These are phyloP conservation scores for Geopyxis carbonaria DNA, from an alignment of 495 filamentous ascomycete species.

Conservation along the genomic window DNA sequence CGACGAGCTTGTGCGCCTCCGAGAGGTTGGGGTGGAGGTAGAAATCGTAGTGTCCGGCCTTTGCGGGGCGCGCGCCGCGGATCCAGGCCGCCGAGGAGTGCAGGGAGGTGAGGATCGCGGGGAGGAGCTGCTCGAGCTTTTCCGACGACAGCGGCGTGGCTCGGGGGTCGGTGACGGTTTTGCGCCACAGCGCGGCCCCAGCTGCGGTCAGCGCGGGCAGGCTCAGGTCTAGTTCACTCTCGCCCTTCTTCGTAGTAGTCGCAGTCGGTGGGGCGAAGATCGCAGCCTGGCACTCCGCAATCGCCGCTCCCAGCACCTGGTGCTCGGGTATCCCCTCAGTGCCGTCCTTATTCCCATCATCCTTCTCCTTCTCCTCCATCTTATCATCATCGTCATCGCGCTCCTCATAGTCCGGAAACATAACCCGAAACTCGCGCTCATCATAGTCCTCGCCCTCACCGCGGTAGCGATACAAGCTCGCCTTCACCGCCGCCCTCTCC, in stretches of 20 bases:
- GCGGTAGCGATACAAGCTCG: conserved; percentile 62
- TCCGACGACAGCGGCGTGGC: conserved; percentile 26
- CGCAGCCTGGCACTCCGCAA: conserved; percentile 38
- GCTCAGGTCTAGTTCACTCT: conserved; percentile 17
- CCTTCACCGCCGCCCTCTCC: conserved; percentile 49
- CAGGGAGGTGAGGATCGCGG: conserved; percentile 48
- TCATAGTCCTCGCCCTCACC: conserved; percentile 65
- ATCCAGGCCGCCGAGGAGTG: conserved; percentile 40
- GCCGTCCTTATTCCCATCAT: conserved; percentile 13
- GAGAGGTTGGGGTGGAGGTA: conserved; percentile 62
- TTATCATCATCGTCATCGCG: conserved; percentile 21
- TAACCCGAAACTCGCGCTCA: conserved; percentile 52
- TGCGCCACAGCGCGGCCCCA: conserved; percentile 11
- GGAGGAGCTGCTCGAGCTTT: conserved; percentile 38
- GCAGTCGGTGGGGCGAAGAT: no score
- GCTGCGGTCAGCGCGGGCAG: conserved; percentile 12
- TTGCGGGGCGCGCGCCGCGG: conserved; percentile 23
- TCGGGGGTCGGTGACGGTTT: conserved; percentile 13
- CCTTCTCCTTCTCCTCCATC: conserved; percentile 2
- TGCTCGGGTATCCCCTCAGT: conserved; percentile 28
- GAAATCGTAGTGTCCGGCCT: conserved; percentile 53
- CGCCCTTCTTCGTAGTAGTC: no score
- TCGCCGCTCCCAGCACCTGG: conserved; percentile 31
- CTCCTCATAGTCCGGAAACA: conserved; percentile 66
- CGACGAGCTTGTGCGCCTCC: conserved; percentile 55